Evolutionary conservation across 2,329 filamentous ascomycete genomes (phyloP).

Genomic region (Blastomyces parvus): DNA sequence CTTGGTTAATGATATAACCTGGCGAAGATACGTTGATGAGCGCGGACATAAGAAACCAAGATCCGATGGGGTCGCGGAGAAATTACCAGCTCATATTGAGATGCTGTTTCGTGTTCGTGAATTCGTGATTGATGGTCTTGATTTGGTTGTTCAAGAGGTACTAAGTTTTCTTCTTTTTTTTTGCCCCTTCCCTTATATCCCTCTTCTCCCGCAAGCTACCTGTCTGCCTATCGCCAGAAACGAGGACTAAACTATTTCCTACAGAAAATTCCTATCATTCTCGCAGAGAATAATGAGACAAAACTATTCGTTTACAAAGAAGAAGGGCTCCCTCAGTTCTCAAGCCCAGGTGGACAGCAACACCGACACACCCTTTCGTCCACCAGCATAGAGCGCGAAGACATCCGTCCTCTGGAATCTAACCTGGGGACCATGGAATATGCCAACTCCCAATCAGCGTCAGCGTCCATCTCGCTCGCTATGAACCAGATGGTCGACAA

Average conservation of each 20-base stretch:
- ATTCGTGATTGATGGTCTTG: constrained; percentile 52
- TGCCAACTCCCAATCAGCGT: constrained; percentile 40
- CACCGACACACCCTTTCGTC: constrained; percentile 32
- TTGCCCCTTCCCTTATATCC: constrained; percentile 20
- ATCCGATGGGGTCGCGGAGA: constrained; percentile 42
- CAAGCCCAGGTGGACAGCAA: constrained; percentile 34
- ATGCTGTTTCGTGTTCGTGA: constrained; percentile 58
- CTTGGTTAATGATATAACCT: constrained; percentile 42
- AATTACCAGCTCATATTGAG: constrained; percentile 51
- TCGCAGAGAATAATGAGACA: constrained; percentile 38
- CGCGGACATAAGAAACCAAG: constrained; percentile 42
- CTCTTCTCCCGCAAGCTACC: background rate
- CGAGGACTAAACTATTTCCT: constrained; percentile 14
- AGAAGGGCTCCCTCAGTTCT: constrained; percentile 42
- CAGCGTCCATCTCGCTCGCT: constrained; percentile 38
- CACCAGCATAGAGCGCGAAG: constrained; percentile 33
- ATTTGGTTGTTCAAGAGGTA: constrained; percentile 45
- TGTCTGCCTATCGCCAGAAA: constrained; percentile 15
- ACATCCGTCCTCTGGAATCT: constrained; percentile 27
- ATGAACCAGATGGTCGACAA: constrained; percentile 52
- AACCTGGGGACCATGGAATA: constrained; percentile 21
- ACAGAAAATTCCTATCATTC: constrained; percentile 40
- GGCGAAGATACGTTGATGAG: constrained; percentile 44
- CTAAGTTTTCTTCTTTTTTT: constrained; percentile 15
- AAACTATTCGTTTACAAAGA: constrained; percentile 46